These are phyloP conservation scores for Yamagishiella unicocca DNA, from an alignment of 139 green algal genomes.

Conservation along the genomic window DNA sequence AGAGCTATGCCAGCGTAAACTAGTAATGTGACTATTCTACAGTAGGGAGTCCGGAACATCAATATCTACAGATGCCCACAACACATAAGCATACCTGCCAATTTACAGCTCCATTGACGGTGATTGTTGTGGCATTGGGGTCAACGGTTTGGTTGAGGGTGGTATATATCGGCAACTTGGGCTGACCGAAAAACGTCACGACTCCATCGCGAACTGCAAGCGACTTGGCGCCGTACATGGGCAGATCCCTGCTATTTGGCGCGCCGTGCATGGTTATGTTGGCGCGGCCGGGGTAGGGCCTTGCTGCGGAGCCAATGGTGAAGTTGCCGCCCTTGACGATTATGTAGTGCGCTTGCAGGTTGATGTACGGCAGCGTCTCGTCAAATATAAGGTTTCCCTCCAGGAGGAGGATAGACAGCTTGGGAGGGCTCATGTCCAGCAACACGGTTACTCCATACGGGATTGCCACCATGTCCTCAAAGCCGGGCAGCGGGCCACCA, in stretches of 20 bases:
- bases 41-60: too few species aligned
- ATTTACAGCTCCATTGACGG: conserved; percentile 58
- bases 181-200: conserved; percentile 67
- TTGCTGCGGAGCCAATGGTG: conserved; percentile 55
- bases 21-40: too few species aligned
- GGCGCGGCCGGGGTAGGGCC: conserved; percentile 59
- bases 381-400: conserved; percentile 76
- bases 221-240: conserved; percentile 77
- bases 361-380: conserved; percentile 40
- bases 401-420: conserved; percentile 63
- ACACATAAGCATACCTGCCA: conserved; percentile 42
- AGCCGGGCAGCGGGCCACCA: conserved; percentile 59
- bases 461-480: conserved; percentile 64
- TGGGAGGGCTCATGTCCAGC: conserved; percentile 72
- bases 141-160: conserved; percentile 54
- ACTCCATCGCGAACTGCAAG: conserved; percentile 70
- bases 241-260: conserved; percentile 66
- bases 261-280: conserved; percentile 76
- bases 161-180: conserved; percentile 75
- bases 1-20: too few species aligned
- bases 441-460: conserved; percentile 64
- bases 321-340: conserved; percentile 71
- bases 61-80: too few species aligned
- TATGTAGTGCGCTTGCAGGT: conserved; percentile 70
- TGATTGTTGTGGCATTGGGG: conserved; percentile 57